These are phyloP conservation scores for Claviceps arundinis DNA, from an alignment of 2,329 filamentous ascomycete genomes.

Conservation along the genomic window DNA sequence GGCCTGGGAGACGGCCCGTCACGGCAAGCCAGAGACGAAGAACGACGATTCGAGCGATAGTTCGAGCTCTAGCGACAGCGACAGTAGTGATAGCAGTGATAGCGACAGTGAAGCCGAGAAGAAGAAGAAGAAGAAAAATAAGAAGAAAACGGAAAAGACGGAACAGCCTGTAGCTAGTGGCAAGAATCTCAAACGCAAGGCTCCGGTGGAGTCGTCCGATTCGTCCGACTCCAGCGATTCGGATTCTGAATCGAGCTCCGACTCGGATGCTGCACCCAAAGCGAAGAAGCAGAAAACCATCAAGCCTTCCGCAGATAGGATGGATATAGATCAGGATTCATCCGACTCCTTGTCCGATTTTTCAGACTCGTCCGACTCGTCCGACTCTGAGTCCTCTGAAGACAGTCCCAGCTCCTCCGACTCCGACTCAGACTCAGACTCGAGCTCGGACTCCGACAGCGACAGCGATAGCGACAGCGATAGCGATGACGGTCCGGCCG, in stretches of 20 bases:
- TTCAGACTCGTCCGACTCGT: conserved; percentile 12
- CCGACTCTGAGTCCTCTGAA: conserved; percentile 14
- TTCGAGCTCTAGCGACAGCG: conserved; percentile 15
- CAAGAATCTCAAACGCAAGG: conserved; percentile 28
- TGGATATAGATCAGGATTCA: conserved; percentile 15
- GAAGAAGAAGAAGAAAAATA: conserved; percentile 7
- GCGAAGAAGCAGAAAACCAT: conserved; percentile 39
- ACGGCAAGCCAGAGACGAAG: conserved; percentile 11
- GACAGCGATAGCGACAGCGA: conserved; percentile 7
- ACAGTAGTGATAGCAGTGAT: conserved; percentile 11
- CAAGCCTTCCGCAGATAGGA: conserved; percentile 4
- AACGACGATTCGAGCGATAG: conserved; percentile 19
- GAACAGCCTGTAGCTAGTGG: conserved; percentile 10
- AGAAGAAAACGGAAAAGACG: conserved; percentile 9
- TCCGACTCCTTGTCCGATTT: conserved; percentile 11
- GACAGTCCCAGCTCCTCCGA: conserved; percentile 10
- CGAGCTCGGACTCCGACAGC: conserved; percentile 9
- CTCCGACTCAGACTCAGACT: conserved; percentile 9
- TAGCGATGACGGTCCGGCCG: conserved; percentile 1
- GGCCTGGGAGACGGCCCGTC: conserved; percentile 30
- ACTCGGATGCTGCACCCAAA: conserved; percentile 33
- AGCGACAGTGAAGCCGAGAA: conserved; percentile 15
- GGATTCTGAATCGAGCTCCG: conserved; percentile 25
- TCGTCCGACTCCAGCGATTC: conserved; percentile 20
- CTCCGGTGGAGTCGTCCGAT: conserved; percentile 15